Percentiles rank a stretch among this genome's conserved stretches.
phyloP scores from a whole-genome alignment of 2,329 filamentous ascomycete genomes.

The Beauveria rudraprayagi region DNA sequence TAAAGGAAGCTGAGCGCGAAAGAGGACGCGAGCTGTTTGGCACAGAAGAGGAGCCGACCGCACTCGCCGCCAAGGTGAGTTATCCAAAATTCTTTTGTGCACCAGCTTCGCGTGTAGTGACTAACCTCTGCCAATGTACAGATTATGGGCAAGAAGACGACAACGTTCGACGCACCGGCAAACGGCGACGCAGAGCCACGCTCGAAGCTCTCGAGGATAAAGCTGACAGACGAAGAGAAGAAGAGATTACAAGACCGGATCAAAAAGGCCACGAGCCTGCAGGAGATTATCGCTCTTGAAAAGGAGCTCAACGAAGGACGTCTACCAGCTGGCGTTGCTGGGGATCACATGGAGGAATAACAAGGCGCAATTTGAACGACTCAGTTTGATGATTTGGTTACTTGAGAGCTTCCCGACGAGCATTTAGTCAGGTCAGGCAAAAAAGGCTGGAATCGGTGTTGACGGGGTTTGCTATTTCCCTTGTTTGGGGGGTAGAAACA shows the following conservation, averaged over 20 bases:
- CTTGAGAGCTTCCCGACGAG: neutral
- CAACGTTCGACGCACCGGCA: slow-evolving; percentile 54
- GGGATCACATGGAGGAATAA: slow-evolving; percentile 54
- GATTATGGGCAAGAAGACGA: slow-evolving; percentile 81
- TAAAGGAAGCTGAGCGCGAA: slow-evolving; percentile 75
- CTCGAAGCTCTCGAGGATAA: slow-evolving; percentile 66
- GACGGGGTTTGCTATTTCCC: slow-evolving; percentile 8
- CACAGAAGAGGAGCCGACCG: slow-evolving; percentile 66
- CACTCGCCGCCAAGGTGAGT: slow-evolving; percentile 62
- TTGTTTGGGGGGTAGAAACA: neutral
- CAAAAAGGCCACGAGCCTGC: slow-evolving; percentile 76
- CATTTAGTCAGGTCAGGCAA: slow-evolving; percentile 7
- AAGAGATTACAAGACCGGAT: slow-evolving; percentile 80
- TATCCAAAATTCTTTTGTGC: neutral
- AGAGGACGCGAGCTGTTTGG: slow-evolving; percentile 78
- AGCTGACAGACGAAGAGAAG: slow-evolving; percentile 82
- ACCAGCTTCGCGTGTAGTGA: no score
- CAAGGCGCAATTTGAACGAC: slow-evolving; percentile 1
- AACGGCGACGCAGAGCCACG: slow-evolving; percentile 33
- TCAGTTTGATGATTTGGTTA: slow-evolving; percentile 1
- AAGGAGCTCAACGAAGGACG: slow-evolving; percentile 86
- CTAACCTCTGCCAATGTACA: slow-evolving; percentile 20
- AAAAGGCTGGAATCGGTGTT: slow-evolving; percentile 7
- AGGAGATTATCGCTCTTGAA: slow-evolving; percentile 84
- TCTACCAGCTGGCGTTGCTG: slow-evolving; percentile 61